Base-by-base conservation (phyloP, 129 eudicot genomes). In the Logfia minima region DNA sequence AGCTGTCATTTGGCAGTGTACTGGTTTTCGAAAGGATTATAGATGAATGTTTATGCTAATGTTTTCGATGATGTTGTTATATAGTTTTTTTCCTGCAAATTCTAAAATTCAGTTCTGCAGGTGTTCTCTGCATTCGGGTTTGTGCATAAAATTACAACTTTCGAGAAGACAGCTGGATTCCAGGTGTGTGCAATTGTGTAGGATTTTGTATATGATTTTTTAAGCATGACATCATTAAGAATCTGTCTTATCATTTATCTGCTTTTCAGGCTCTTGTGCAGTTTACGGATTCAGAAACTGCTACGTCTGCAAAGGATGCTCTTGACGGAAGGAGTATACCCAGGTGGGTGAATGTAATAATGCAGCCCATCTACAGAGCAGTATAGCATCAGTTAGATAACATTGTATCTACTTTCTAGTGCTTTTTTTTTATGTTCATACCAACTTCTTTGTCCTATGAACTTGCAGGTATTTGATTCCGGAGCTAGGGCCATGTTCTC, bases 311-410 rank as follows among this genome's bases (percentile, higher is more conserved):
- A 16, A 94, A 91, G 76, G 91, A 94, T 66, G 93, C 98, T 34
- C 96, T 94, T 60, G 98, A 94, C 79, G 98, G 98, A 71, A 86
- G 98, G 79, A 89, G 92, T 83, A 94, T 94, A 83, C 98, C 98
- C 70, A 94, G 98, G 98, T 94, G 85, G 86, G 58, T 77, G 74
- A 78, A 81, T 79, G 78, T 82, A 69, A 66, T 66, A 78, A 55
- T 84, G 65, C 19, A 29, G 32, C n/a, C n/a, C 18, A 13, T 24
- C 0, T 62, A 10, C 67, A 24, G 32, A 24, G 32, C 35, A 62
- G 67, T 62, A 70, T 43, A 66, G 32, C 74, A 70, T 29, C 43
- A 43, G 31, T 24, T 53, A 1, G 11, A 71, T 28, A 62, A 62
- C 64, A 55, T 71, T 62, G 48, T 21, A 5, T 29, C 59, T 70